Conservation (phyloP, 2,329 filamentous ascomycete species). For the Monilinia fructigena region DNA sequence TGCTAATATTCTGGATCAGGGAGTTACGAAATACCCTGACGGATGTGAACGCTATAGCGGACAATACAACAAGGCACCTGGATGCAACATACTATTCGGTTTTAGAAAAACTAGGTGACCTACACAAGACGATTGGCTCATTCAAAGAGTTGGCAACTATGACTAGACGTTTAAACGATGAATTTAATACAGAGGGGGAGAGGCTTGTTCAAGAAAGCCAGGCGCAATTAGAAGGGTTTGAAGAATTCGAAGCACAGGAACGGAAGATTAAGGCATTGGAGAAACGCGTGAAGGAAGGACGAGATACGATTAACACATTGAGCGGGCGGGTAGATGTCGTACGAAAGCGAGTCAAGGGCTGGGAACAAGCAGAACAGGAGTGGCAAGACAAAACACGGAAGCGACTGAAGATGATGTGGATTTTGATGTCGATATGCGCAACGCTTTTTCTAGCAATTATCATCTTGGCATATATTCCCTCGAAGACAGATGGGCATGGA, state of each 20-base stretch:
- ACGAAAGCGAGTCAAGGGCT: conserved; percentile 61
- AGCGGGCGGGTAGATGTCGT: conserved; percentile 64
- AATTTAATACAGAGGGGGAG: conserved; percentile 59
- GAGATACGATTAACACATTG: conserved; percentile 58
- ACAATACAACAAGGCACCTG: conserved; percentile 61
- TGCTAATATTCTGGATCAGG: conserved; percentile 40
- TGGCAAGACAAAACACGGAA: conserved; percentile 67
- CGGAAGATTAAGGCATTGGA: conserved; percentile 61
- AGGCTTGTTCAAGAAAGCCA: conserved; percentile 60
- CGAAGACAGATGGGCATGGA: conserved; percentile 21
- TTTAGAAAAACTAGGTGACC: conserved; percentile 62
- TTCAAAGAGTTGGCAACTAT: conserved; percentile 66
- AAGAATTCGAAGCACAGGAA: conserved; percentile 64
- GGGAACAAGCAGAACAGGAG: conserved; percentile 64
- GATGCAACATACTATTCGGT: conserved; percentile 74
- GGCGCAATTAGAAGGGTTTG: conserved; percentile 53
- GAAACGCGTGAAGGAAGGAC: conserved; percentile 58
- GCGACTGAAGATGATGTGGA: conserved; percentile 63
- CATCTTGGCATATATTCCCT: conserved; percentile 38
- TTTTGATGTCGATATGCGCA: conserved; percentile 51
- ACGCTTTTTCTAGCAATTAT: conserved; percentile 48
- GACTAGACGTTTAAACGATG: conserved; percentile 56
- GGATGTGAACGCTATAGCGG: conserved; percentile 59
- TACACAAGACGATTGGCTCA: conserved; percentile 63
- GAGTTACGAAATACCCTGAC: conserved; percentile 52